Evolutionary conservation across 352 stramenopile species (phyloP), one percentile per base, ranked within the genome.

Genomic region (Globisporangium perplexum): DNA sequence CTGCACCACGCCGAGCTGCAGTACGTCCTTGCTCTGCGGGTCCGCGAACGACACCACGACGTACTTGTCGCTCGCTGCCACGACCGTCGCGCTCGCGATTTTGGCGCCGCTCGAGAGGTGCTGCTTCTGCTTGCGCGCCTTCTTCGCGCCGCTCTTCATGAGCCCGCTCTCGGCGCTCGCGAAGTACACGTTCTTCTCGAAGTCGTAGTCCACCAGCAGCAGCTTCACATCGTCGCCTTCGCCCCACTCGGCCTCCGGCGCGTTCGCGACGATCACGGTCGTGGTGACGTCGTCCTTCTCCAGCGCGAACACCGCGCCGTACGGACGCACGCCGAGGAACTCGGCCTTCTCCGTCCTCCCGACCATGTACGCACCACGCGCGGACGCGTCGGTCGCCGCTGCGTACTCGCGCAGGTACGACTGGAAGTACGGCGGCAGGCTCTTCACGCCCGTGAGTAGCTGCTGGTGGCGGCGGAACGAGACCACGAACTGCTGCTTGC

Each of bases 161-260:
- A 93, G 64, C n/a, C 55, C 51, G 3, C 59, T 57, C 31, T 79
- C 71, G 12, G 72, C 59, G 23, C 63, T 54, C 11, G 69, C 86
- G 44, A 82, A 93, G 61, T 82, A 95, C 36, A 96, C 73, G 41
- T 72, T 71, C 71, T 94, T 96, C 28, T 85, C 86, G 46, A 88
- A 88, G 57, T 96, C 84, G 60, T 87, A 96, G 65, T 96, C 83
- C 1, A 86, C 80, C 3, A 94, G 66, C 15, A 88, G 53, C 43
- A 96, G 41, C 72, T 93, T 92, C 30, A 90, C 68, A 35, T 54
- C 67, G 50, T 84, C 66, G 35, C 76, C 77, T 62, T 92, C 78
- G 47, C 77, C 64, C 70, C 71, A 88, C 23, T 64, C 48, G 8
- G 47, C 63, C 6, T 65, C 62, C 18, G 71, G 59, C 44, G 74